Evolutionary conservation across 1,284 basidiomycete genomes (phyloP).

Genomic region (Boletus sp.): DNA sequence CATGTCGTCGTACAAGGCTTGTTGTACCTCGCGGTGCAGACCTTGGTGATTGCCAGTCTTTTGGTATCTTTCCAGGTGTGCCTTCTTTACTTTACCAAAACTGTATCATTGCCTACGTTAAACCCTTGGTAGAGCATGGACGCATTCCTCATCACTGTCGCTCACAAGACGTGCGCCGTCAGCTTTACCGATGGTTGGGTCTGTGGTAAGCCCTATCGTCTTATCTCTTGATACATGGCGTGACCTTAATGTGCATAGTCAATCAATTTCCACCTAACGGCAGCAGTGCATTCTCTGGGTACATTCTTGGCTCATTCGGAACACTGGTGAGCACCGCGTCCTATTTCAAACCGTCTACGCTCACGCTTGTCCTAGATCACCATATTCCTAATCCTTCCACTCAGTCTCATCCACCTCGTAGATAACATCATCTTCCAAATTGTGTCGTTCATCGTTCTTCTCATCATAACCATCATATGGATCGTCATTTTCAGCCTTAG

Average conservation of each 20-base stretch:
- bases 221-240: not conserved
- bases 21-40: conserved; percentile 24
- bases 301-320: conserved; percentile 27
- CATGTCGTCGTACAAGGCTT: conserved; percentile 22
- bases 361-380: conserved; percentile 21
- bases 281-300: conserved; percentile 21
- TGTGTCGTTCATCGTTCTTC: conserved; percentile 22
- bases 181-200: conserved; percentile 26
- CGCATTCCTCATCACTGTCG: conserved; percentile 24
- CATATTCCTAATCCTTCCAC: conserved; percentile 18
- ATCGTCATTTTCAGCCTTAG: conserved; percentile 16
- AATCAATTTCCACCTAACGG: conserved; percentile 5
- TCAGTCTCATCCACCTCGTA: conserved; percentile 26
- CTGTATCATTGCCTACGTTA: not conserved
- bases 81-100: not conserved
- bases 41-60: conserved; percentile 24
- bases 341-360: not conserved
- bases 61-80: conserved; percentile 27
- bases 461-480: conserved; percentile 22
- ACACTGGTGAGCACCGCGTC: conserved; percentile 16
- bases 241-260: conserved; percentile 11
- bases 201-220: conserved; percentile 18
- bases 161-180: conserved; percentile 28
- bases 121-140: conserved; percentile 22
- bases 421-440: conserved; percentile 28